Percentiles rank a stretch among this genome's conserved stretches.
Conservation (phyloP, 768 basidiomycete species). For the Tephrocybe sp. region DNA sequence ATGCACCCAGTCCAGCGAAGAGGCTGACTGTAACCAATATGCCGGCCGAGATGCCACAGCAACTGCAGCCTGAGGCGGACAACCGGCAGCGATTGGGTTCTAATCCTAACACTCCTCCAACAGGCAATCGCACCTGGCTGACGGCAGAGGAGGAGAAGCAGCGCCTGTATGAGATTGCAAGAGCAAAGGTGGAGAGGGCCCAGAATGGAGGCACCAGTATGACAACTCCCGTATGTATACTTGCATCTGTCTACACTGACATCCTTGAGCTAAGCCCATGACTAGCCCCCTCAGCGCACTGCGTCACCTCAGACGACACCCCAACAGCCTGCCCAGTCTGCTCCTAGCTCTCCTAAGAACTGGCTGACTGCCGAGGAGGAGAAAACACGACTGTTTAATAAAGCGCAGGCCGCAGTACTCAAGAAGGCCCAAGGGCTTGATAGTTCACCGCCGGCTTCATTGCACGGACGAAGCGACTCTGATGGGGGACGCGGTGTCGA, state of each 20-base stretch:
- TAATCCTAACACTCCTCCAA: not conserved
- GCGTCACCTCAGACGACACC: slow-evolving; percentile 9
- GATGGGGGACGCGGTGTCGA: slow-evolving; percentile 14
- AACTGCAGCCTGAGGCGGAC: slow-evolving; percentile 1
- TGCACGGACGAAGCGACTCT: slow-evolving; percentile 24
- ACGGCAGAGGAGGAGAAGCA: slow-evolving; percentile 66
- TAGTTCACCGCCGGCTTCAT: slow-evolving; percentile 23
- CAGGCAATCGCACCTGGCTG: slow-evolving; percentile 43
- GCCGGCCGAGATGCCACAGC: slow-evolving; percentile 29
- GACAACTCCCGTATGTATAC: slow-evolving; percentile 32
- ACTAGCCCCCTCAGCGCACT: slow-evolving; percentile 23
- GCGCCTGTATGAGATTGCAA: slow-evolving; percentile 62
- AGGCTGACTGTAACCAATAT: slow-evolving; percentile 44
- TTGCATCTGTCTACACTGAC: not conserved
- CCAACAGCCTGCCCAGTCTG: slow-evolving; percentile 18
- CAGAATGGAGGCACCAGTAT: slow-evolving; percentile 39
- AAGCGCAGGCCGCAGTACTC: slow-evolving; percentile 64
- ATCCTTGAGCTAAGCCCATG: not conserved
- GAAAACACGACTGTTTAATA: slow-evolving; percentile 67
- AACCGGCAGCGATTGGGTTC: slow-evolving; percentile 7
- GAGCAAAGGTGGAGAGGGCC: slow-evolving; percentile 54
- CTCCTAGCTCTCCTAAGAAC: slow-evolving; percentile 17
- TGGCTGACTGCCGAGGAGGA: slow-evolving; percentile 80
- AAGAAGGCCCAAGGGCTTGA: slow-evolving; percentile 50
- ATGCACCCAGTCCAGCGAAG: slow-evolving; percentile 14